phyloP scores from a whole-genome alignment of 768 basidiomycete species.

The Termitomyces bulborhizus region DNA sequence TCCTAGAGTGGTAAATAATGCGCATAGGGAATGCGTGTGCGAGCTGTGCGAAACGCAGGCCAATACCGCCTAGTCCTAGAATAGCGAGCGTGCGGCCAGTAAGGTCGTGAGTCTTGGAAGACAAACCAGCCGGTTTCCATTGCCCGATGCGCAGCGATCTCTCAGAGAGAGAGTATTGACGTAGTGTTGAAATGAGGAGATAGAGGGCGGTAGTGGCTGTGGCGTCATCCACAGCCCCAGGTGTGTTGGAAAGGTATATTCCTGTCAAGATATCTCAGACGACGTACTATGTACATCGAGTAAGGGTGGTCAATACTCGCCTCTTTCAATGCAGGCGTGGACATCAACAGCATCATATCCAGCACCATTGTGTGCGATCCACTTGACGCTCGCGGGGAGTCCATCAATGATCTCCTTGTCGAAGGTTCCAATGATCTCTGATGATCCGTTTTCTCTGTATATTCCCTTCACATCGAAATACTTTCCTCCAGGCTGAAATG shows the following conservation, averaged over 20 bases:
- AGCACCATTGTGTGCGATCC: slow-evolving; percentile 91
- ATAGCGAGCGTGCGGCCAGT: slow-evolving; percentile 66
- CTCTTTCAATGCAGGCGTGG: slow-evolving; percentile 60
- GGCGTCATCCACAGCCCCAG: slow-evolving; percentile 84
- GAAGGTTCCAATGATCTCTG: slow-evolving; percentile 63
- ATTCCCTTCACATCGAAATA: slow-evolving; percentile 71
- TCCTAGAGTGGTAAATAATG: slow-evolving; percentile 73
- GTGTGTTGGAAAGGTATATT: slow-evolving; percentile 82
- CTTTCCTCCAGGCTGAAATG: slow-evolving; percentile 59
- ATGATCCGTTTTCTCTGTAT: slow-evolving; percentile 70
- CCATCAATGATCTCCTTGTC: slow-evolving; percentile 72
- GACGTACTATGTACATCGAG: not conserved
- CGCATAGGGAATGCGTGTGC: slow-evolving; percentile 85
- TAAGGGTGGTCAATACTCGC: slow-evolving; percentile 26
- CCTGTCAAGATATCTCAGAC: slow-evolving; percentile 30
- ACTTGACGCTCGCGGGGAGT: slow-evolving; percentile 64
- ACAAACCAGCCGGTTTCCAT: slow-evolving; percentile 53
- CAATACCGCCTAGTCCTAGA: slow-evolving; percentile 75
- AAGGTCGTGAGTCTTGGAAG: slow-evolving; percentile 52
- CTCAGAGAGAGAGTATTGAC: slow-evolving; percentile 68
- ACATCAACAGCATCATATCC: slow-evolving; percentile 91
- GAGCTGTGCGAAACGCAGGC: slow-evolving; percentile 62
- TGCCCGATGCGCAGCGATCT: slow-evolving; percentile 44
- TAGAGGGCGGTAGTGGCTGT: slow-evolving; percentile 87
- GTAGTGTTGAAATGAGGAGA: slow-evolving; percentile 70